Percentiles rank a stretch among this genome's conserved stretches.
Evolutionary conservation across 2,329 filamentous ascomycete genomes (phyloP).

Genomic region (Pleurostoma richardsiae): DNA sequence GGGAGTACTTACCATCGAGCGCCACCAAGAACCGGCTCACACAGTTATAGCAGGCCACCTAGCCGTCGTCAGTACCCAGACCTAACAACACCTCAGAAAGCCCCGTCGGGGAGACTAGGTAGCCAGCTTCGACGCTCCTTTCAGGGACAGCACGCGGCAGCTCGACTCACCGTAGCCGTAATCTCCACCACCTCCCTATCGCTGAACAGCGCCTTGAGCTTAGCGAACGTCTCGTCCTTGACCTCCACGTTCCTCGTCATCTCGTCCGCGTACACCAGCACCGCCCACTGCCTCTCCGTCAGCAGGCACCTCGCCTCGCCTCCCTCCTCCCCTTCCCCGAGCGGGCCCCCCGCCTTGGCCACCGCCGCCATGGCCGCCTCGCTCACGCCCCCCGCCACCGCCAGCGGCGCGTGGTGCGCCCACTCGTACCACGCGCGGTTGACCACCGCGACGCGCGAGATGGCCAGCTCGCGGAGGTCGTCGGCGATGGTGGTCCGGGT

Average conservation of each 20-base stretch:
- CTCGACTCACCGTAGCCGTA: conserved; percentile 59
- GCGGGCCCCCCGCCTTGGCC: conserved; percentile 27
- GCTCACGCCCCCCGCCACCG: conserved; percentile 50
- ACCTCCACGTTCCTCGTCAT: conserved; percentile 76
- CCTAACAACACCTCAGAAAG: background rate
- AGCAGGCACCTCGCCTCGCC: conserved; percentile 25
- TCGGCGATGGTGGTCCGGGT: conserved; percentile 44
- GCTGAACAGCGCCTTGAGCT: conserved; percentile 55
- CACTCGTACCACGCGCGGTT: conserved; percentile 86
- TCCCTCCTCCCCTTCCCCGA: conserved; percentile 17
- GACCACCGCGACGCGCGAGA: conserved; percentile 73
- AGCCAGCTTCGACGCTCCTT: too few relatives aligned
- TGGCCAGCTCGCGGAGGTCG: conserved; percentile 69
- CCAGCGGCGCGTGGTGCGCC: conserved; percentile 70
- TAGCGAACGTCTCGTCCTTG: conserved; percentile 60
- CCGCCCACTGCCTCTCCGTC: conserved; percentile 59
- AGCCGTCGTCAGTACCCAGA: background rate
- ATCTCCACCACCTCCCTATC: conserved; percentile 63
- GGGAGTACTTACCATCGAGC: conserved; percentile 57
- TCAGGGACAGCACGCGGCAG: background rate
- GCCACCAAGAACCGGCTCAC: conserved; percentile 81
- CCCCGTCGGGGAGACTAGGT: too few relatives aligned
- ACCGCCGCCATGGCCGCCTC: conserved; percentile 40
- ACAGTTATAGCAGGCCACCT: conserved; percentile 74
- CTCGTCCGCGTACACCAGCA: conserved; percentile 71